Evolutionary conservation across 768 basidiomycete species (phyloP).

Genomic region (Trametes meyenii): DNA sequence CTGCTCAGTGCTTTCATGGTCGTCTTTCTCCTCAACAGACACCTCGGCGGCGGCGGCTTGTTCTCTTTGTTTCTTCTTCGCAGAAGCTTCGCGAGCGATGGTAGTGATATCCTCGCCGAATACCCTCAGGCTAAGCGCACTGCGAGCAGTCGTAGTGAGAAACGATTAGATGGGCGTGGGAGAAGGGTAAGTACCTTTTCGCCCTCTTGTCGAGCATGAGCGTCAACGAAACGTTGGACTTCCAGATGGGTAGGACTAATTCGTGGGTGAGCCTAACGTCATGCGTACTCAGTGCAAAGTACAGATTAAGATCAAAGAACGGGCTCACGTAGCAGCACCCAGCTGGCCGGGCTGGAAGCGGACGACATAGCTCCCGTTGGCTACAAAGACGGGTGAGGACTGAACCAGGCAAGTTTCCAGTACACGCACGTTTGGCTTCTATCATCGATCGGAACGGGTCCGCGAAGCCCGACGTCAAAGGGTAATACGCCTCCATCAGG

Average conservation of each 20-base stretch:
- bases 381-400: conserved; percentile 39
- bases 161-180: not conserved
- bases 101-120: conserved; percentile 80
- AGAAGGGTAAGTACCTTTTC: conserved; percentile 60
- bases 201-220: conserved; percentile 97
- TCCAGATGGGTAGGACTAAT: conserved; percentile 94
- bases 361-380: conserved; percentile 71
- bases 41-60: conserved; percentile 6
- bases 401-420: not conserved
- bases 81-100: conserved; percentile 43
- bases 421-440: conserved; percentile 53
- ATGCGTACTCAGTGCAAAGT: not conserved
- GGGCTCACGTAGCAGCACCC: conserved; percentile 57
- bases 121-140: conserved; percentile 84
- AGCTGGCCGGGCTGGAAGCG: conserved; percentile 60
- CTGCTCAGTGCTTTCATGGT: not conserved
- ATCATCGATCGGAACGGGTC: conserved; percentile 61
- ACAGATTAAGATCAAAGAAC: conserved; percentile 6
- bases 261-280: conserved; percentile 67
- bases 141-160: conserved; percentile 33
- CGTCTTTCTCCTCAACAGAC: not conserved
- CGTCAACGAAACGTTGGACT: conserved; percentile 82
- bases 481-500: conserved; percentile 82
- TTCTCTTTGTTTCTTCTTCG: conserved; percentile 28
- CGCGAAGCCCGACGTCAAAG: conserved; percentile 64